Evolutionary conservation across 768 basidiomycete genomes (phyloP), one percentile per base, ranked within the genome.

Genomic region (Suillus occidentalis): DNA sequence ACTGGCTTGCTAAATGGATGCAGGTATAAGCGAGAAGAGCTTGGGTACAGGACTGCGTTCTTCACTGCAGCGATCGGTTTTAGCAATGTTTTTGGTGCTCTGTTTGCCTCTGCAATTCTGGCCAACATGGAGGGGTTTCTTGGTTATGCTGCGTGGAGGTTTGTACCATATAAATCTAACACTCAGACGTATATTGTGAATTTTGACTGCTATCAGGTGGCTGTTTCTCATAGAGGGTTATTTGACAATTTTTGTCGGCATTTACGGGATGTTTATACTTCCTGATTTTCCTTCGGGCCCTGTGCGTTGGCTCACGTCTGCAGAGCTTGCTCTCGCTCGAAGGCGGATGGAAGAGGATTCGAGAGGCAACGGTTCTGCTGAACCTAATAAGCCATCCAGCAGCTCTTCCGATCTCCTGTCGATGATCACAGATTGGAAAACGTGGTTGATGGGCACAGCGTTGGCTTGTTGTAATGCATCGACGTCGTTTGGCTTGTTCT

Each of bases 11-110:
- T 50, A 43, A 34, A 62, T 20, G 22, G 5, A 2, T 45, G 9
- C 14, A 65, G 89, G 90, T 91, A 91, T 79, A 89, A 83, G 61
- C 82, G 85, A 49, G 79, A 78, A n/a, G 90, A 92, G 71, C 81
- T 92, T 43, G 89, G 87, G 60, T 78, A 85, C 43, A 81, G 89
- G 60, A 87, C 83, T 18, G 87, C 89, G 7, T 73, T 88, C 60
- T 79, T 91, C n/a, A 85, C 83, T 45, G 89, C 88, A 65, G 90
- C 90, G 22, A 86, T 81, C 69, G 77, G 92, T 8, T 85, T 91
- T 62, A 87, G 85, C 56, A 93, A 92, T 80, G 90, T 89, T 3
- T 91, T 92, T 74, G 90, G 91, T 5, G 81, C 89, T 0, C 77
- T 92, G 22, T 84, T 94, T 57, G 89, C 90, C 6, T 88, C 89